Evolutionary conservation across 306 rosid genomes (phyloP), one percentile per base, ranked within the genome.

Genomic region (Elaeagnus macrophylla): DNA sequence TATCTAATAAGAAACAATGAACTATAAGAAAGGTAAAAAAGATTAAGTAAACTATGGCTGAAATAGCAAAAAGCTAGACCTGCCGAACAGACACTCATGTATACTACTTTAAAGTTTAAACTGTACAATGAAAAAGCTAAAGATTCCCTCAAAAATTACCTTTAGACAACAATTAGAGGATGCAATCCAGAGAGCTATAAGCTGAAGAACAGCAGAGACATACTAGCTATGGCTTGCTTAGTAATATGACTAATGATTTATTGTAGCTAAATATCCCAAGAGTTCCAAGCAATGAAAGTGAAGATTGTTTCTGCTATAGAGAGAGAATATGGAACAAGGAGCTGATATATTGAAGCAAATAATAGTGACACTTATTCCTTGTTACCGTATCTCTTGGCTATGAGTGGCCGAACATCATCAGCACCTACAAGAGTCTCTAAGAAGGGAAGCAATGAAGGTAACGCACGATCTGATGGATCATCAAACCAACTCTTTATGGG

Each of bases 401-500:
- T 91, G 67, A 91, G 77, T 43, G 99, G 95, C 47, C 99, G 99
- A 57, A 91, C 99, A 64, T 91, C 99, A 67, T 91, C 99, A 51
- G 79, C 95, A 39, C 77, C 82, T 71, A 81, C 93, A 76, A 91
- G 74, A 71, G 82, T 78, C 93, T 87, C 99, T 75, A 91, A 72
- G 79, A 91, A 84, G 61, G 99, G 99, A 71, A 91, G 96, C 61
- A 91, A 82, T 49, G 99, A 80, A 86, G 80, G 73, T 71, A 91
- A 73, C 14, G 85, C 95, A 77, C 74, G 61, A 65, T 91, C 99
- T 36, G 77, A 76, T 18, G 79, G 93, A 73, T 91, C 99, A 72
- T 91, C 96, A 82, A 84, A 87, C 99, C 99, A 91, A 82, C 99
- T 91, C 78, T 80, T 87, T 67, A 91, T 91, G 54, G 99, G 99